These are phyloP conservation scores for Aspergillus terreus DNA, from an alignment of 2,329 filamentous ascomycete species.

Conservation along the genomic window DNA sequence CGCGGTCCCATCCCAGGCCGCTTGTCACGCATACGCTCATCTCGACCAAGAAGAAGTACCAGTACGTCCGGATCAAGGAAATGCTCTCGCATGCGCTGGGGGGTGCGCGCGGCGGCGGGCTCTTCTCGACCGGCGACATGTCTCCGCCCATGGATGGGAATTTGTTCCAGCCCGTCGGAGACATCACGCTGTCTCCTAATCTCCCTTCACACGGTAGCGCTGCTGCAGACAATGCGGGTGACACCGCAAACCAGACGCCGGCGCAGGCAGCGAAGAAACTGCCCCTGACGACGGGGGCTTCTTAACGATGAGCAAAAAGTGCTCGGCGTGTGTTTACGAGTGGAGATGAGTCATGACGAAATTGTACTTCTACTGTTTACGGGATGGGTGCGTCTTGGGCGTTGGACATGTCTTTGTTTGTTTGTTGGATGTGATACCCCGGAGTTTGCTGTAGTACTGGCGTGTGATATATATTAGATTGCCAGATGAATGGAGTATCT, in stretches of 20 bases:
- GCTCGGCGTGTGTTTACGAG: background rate
- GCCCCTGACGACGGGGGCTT: conserved; percentile 13
- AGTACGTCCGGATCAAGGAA: conserved; percentile 61
- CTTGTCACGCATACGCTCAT: conserved; percentile 62
- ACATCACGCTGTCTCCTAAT: conserved; percentile 22
- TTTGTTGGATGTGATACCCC: conserved; percentile 8
- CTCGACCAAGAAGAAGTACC: conserved; percentile 52
- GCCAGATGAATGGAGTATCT: too few relatives aligned
- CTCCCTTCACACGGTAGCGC: conserved; percentile 10
- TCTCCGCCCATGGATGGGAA: conserved; percentile 27
- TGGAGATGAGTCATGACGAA: background rate
- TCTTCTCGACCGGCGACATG: conserved; percentile 39
- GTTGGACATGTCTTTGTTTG: background rate
- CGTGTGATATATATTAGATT: background rate
- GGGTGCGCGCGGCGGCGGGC: conserved; percentile 42
- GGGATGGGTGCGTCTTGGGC: background rate
- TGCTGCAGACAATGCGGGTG: conserved; percentile 20
- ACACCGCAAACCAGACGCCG: conserved; percentile 22
- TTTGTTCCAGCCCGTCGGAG: conserved; percentile 31
- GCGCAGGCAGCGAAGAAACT: conserved; percentile 19
- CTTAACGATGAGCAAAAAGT: too few relatives aligned
- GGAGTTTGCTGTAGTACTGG: conserved; percentile 2
- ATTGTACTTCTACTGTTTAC: background rate
- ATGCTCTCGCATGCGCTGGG: conserved; percentile 59
- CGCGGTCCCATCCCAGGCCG: conserved; percentile 73